Percentiles rank a stretch among this genome's conserved stretches.
Evolutionary conservation across 139 green algal species (phyloP).

Genomic region (Yamagishiella unicocca): DNA sequence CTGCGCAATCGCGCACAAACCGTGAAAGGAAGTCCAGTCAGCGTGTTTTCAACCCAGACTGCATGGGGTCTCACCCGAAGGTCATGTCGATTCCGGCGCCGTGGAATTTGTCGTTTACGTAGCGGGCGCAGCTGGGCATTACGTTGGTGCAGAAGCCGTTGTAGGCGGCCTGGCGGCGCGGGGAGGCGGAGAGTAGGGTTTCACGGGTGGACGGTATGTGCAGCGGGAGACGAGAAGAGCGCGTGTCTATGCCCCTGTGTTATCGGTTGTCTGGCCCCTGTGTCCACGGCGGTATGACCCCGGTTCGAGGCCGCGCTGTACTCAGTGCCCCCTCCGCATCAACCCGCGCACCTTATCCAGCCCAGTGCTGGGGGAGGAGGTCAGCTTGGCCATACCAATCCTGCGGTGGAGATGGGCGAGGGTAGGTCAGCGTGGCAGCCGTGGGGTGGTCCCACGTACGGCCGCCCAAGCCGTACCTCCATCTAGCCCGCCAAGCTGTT

Average conservation of each 20-base stretch:
- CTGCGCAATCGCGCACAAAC: too few relatives aligned
- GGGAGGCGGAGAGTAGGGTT: background rate
- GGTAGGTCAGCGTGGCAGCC: background rate
- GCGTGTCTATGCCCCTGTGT: too few relatives aligned
- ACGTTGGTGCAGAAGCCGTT: background rate
- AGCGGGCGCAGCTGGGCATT: background rate
- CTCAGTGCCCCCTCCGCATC: too few relatives aligned
- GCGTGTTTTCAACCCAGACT: background rate
- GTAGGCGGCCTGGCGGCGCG: background rate
- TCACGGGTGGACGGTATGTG: background rate
- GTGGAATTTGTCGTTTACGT: background rate
- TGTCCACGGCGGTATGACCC: too few relatives aligned
- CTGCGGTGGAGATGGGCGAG: too few relatives aligned
- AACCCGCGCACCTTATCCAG: background rate
- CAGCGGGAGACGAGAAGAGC: too few relatives aligned
- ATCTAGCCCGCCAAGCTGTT: too few relatives aligned
- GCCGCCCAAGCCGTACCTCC: too few relatives aligned
- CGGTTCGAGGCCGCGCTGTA: too few relatives aligned
- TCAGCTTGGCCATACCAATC: slow-evolving; percentile 6
- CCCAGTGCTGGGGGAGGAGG: background rate
- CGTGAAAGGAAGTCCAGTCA: too few relatives aligned
- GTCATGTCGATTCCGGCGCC: slow-evolving; percentile 3
- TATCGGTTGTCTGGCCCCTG: too few relatives aligned
- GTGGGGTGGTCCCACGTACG: too few relatives aligned
- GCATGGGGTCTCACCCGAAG: background rate